phyloP scores from a whole-genome alignment of 495 filamentous ascomycete species.

The Hyphodiscus hymeniophilus region DNA sequence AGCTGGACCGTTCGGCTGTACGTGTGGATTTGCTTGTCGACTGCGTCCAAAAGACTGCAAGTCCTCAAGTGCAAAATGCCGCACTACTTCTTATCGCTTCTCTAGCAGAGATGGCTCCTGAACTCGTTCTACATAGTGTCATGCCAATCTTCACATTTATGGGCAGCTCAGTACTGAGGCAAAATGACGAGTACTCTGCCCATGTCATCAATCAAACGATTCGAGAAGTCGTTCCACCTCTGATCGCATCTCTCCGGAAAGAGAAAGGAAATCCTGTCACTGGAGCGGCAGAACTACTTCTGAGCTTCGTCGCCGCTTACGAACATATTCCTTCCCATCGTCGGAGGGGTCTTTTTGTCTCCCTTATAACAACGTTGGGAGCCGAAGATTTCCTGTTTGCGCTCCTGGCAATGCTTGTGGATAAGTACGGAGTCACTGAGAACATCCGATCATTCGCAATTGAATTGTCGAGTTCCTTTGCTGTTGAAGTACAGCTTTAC shows the following conservation, averaged over 20 bases:
- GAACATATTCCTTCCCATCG: slow-evolving; percentile 87
- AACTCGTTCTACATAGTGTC: slow-evolving; percentile 85
- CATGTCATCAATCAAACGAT: slow-evolving; percentile 88
- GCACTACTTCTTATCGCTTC: slow-evolving; percentile 83
- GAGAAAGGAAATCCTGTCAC: slow-evolving; percentile 67
- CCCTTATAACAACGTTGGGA: slow-evolving; percentile 74
- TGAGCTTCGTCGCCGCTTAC: slow-evolving; percentile 90
- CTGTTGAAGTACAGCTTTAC: slow-evolving; percentile 57
- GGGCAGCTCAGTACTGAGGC: slow-evolving; percentile 76
- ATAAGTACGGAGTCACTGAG: slow-evolving; percentile 52
- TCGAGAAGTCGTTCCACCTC: slow-evolving; percentile 77
- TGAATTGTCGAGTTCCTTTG: slow-evolving; percentile 47
- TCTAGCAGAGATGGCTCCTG: slow-evolving; percentile 74
- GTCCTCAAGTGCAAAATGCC: slow-evolving; percentile 83
- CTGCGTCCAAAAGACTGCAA: slow-evolving; percentile 81
- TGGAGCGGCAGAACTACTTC: slow-evolving; percentile 74
- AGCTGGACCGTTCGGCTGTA: slow-evolving; percentile 66
- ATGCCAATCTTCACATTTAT: slow-evolving; percentile 99
- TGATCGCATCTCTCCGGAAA: slow-evolving; percentile 78
- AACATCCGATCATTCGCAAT: slow-evolving; percentile 42
- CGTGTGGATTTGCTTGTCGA: slow-evolving; percentile 83
- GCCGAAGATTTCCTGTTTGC: slow-evolving; percentile 73
- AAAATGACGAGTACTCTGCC: slow-evolving; percentile 91
- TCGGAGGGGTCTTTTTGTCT: slow-evolving; percentile 68
- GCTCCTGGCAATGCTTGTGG: slow-evolving; percentile 59